Percentiles rank a stretch among this genome's conserved stretches.
Conservation (phyloP, 495 filamentous ascomycete species). For the Neurospora africana region DNA sequence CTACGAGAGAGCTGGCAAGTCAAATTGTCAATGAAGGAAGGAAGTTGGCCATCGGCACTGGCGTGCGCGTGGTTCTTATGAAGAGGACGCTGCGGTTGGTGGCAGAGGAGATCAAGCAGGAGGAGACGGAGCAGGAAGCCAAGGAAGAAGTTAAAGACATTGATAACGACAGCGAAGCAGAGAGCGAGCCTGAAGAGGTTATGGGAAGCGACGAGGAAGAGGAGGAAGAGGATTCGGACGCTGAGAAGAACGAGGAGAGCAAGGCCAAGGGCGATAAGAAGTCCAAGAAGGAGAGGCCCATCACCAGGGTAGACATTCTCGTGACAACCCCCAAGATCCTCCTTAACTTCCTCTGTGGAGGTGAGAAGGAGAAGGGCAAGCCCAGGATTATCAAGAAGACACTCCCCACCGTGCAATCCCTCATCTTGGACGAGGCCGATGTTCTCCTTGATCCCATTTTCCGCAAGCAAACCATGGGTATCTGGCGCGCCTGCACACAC, state of each 20-base stretch:
- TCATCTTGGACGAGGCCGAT: slow-evolving; percentile 91
- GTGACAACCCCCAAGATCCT: slow-evolving; percentile 80
- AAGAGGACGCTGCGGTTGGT: slow-evolving; percentile 68
- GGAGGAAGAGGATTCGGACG: slow-evolving; percentile 25
- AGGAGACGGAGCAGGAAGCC: slow-evolving; percentile 33
- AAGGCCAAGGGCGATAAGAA: background rate
- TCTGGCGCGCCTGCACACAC: slow-evolving; percentile 70
- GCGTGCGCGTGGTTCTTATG: slow-evolving; percentile 72
- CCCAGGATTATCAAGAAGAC: slow-evolving; percentile 28
- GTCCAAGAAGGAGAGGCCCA: slow-evolving; percentile 23
- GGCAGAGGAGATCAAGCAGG: slow-evolving; percentile 28
- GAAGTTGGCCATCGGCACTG: slow-evolving; percentile 68
- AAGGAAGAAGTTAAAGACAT: slow-evolving; percentile 23
- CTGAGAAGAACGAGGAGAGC: slow-evolving; percentile 23
- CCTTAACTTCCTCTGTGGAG: slow-evolving; percentile 57
- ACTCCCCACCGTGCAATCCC: slow-evolving; percentile 53
- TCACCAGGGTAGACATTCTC: slow-evolving; percentile 68
- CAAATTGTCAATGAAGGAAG: slow-evolving; percentile 90
- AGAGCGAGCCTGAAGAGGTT: slow-evolving; percentile 19
- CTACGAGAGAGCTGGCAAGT: slow-evolving; percentile 81
- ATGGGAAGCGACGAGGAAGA: slow-evolving; percentile 16
- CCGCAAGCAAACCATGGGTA: slow-evolving; percentile 74
- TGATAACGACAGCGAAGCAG: slow-evolving; percentile 8
- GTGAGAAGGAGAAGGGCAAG: slow-evolving; percentile 11
- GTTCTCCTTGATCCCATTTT: slow-evolving; percentile 88